These are phyloP conservation scores for Polymyxa betae DNA, from an alignment of 208 protist species.

Conservation along the genomic window DNA sequence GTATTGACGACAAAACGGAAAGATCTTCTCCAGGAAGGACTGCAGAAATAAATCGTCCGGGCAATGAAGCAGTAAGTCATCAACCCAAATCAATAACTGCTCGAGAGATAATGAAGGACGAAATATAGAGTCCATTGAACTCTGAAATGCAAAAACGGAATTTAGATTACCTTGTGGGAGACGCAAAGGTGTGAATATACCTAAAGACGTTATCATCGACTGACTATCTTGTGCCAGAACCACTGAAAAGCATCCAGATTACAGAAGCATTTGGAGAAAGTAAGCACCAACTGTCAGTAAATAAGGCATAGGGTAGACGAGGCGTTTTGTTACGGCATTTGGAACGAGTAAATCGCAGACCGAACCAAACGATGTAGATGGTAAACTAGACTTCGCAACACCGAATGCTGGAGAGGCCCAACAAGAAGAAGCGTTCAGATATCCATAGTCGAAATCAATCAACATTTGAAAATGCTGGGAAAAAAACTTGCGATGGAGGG, in stretches of 20 bases:
- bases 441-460: background rate
- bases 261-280: background rate
- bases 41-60: no score
- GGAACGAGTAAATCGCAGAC: conserved; percentile 3
- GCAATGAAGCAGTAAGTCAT: background rate
- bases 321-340: background rate
- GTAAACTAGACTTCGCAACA: background rate
- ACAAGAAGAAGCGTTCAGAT: background rate
- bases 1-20: no score
- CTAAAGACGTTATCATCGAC: background rate
- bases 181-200: conserved; percentile 7
- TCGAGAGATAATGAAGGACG: background rate
- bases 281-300: background rate
- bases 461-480: no score
- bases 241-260: background rate
- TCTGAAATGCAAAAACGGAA: conserved; percentile 2
- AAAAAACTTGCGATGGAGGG: background rate
- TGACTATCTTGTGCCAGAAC: conserved; percentile 21
- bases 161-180: background rate
- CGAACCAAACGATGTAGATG: background rate
- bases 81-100: conserved; percentile 6
- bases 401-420: conserved; percentile 21
- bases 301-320: conserved; percentile 18
- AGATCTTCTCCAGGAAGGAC: no score
- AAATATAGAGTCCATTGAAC: conserved; percentile 17